These are phyloP conservation scores for Metschnikowia continentalis DNA, from an alignment of 805 yeast species.

Conservation along the genomic window DNA sequence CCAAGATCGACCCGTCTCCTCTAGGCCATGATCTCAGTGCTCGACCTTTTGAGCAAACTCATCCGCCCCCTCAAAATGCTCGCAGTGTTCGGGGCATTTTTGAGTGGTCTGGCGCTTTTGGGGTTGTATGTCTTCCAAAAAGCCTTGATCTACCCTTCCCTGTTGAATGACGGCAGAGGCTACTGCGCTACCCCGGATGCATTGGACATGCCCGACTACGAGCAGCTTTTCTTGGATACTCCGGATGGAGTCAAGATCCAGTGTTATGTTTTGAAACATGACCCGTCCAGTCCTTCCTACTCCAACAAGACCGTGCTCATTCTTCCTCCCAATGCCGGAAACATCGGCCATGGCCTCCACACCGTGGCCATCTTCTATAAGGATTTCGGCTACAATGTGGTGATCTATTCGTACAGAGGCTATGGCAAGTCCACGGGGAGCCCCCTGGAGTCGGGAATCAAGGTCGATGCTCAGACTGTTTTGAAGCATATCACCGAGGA, in stretches of 20 bases:
- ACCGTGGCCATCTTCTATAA: slow-evolving; percentile 66
- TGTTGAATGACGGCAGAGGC: slow-evolving; percentile 68
- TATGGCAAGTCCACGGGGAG: slow-evolving; percentile 78
- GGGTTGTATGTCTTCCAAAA: slow-evolving; percentile 62
- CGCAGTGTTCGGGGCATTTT: slow-evolving; percentile 39
- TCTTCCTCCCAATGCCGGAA: slow-evolving; percentile 92
- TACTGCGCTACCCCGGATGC: slow-evolving; percentile 74
- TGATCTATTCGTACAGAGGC: slow-evolving; percentile 86
- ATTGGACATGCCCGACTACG: slow-evolving; percentile 56
- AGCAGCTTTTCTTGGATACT: slow-evolving; percentile 57
- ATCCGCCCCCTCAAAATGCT: slow-evolving; percentile 22
- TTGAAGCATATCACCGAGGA: slow-evolving; percentile 49
- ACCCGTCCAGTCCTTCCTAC: slow-evolving; percentile 32
- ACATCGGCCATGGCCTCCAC: slow-evolving; percentile 87
- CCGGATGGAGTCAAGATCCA: slow-evolving; percentile 67
- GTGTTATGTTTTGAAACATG: slow-evolving; percentile 57
- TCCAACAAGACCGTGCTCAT: slow-evolving; percentile 68
- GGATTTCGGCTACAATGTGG: slow-evolving; percentile 66
- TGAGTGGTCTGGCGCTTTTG: slow-evolving; percentile 43
- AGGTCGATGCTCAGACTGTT: slow-evolving; percentile 73
- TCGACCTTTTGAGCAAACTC: slow-evolving; percentile 8
- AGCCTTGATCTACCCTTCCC: slow-evolving; percentile 76
- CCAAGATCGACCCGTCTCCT: background rate
- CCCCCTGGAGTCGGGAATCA: slow-evolving; percentile 75
- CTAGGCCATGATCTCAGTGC: slow-evolving; percentile 7